Evolutionary conservation across 495 filamentous ascomycete species (phyloP), one percentile per base, ranked within the genome.

Genomic region (Aspergillus olivimuriae): DNA sequence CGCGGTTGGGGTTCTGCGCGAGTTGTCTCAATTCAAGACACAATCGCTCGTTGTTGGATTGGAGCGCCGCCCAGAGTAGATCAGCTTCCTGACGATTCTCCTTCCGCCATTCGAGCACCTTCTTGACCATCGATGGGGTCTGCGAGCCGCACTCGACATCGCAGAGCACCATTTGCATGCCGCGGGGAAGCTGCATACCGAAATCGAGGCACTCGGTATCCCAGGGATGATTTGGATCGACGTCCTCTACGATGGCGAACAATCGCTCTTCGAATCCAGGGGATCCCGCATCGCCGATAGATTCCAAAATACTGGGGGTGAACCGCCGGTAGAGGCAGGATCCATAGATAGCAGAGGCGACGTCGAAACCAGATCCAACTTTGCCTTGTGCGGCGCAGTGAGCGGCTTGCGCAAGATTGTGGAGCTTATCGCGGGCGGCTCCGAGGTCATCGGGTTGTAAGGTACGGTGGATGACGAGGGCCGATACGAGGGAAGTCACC

Each of bases 331-430:
- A 98, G 5, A 85, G 66, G 56, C 88, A 95, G 15, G 85, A 87
- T 11, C 92, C 92, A 56, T 89, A 95, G 26, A 92, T 85, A 9
- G 92, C 92, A 26, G 84, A 79, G 1, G 91, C 94, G n/a, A 98
- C 86, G 61, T 98, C 92, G 55, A 98, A 98, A 20, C 92, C 92
- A 2, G 85, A 90, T 36, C 92, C 92, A 4, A 98, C 81, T 62
- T 97, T 98, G 17, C 92, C 92, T 64, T 98, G 92, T 0, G 92
- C 92, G 2, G 91, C 87, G 59, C 91, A 95, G 68, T 98, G 92
- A 1, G 89, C 83, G 4, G 85, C 84, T 68, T 98, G 92, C 5
- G 91, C 81, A 23, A 98, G 77, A 61, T 96, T 96, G 67, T 98
- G 94, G 24, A 97, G 73, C 39, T 72, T 72, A 39, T 67, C 72